Evolutionary conservation across 2,329 filamentous ascomycete genomes (phyloP).

Genomic region (Neonectria hederae): DNA sequence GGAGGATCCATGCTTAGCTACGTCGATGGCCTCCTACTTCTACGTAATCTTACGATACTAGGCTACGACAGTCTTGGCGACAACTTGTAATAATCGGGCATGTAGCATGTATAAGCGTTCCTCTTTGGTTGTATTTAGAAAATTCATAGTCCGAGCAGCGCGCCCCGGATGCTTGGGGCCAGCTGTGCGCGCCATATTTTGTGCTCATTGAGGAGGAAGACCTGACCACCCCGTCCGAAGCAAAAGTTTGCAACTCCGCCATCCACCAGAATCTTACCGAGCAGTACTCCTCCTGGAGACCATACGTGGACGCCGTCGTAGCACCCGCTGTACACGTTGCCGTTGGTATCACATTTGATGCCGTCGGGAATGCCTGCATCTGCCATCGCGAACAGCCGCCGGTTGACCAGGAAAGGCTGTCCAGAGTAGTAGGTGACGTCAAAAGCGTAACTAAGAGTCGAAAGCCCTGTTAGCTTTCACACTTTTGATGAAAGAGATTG

Average conservation of each 20-base stretch:
- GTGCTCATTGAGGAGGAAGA: conserved; percentile 60
- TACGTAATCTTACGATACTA: no score
- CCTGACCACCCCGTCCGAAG: conserved; percentile 57
- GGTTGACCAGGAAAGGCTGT: conserved; percentile 56
- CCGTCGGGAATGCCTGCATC: conserved; percentile 57
- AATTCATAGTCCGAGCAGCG: no score
- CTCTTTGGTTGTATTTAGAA: no score
- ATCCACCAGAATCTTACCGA: conserved; percentile 55
- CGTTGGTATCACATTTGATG: conserved; percentile 57
- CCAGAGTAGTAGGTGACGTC: conserved; percentile 41
- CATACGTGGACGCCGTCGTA: conserved; percentile 61
- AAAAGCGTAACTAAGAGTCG: conserved; percentile 51
- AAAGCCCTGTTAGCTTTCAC: no score
- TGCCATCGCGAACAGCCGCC: conserved; percentile 61
- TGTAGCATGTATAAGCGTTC: no score
- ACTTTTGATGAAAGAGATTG: no score
- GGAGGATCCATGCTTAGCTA: no score
- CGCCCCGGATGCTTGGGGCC: no score
- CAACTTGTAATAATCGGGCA: no score
- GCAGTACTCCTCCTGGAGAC: conserved; percentile 55
- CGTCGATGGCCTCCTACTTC: no score
- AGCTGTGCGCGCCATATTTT: no score
- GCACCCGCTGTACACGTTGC: conserved; percentile 60
- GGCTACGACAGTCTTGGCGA: no score
- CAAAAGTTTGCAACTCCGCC: conserved; percentile 59